Evolutionary conservation across 129 eudicot genomes (phyloP).

Genomic region (Flaveria sonorensis): DNA sequence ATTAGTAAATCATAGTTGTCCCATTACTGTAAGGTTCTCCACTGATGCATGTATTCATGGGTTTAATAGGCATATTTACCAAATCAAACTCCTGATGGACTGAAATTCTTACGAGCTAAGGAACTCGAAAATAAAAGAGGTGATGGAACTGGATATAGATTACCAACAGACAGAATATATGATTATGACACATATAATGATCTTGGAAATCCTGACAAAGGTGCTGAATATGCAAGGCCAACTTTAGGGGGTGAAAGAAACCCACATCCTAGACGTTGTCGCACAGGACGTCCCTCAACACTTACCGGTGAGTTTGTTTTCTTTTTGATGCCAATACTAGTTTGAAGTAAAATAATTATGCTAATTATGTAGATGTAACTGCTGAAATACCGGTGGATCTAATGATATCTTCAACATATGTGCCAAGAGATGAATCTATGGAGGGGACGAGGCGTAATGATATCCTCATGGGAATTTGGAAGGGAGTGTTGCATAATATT

Average conservation of each 20-base stretch:
- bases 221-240: slow-evolving; percentile 32
- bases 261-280: slow-evolving; percentile 77
- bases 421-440: slow-evolving; percentile 85
- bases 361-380: slow-evolving; percentile 17
- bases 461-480: slow-evolving; percentile 60
- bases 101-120: slow-evolving; percentile 38
- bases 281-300: slow-evolving; percentile 74
- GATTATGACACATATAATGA: not conserved
- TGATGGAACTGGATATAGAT: not conserved
- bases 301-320: slow-evolving; percentile 46
- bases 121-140: not conserved
- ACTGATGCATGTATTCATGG: not conserved
- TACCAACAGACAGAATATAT: not conserved
- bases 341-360: slow-evolving; percentile 21
- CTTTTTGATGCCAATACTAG: not conserved
- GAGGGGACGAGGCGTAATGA: slow-evolving; percentile 69
- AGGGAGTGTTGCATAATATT: slow-evolving; percentile 66
- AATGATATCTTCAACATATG: slow-evolving; percentile 53
- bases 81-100: slow-evolving; percentile 65
- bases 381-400: slow-evolving; percentile 59
- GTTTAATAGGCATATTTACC: slow-evolving; percentile 72
- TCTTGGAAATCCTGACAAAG: slow-evolving; percentile 55
- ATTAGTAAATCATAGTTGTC: too few relatives aligned
- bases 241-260: slow-evolving; percentile 56
- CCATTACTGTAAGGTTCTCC: not conserved